Evolutionary conservation across 2,329 filamentous ascomycete species (phyloP), one percentile per base, ranked within the genome.

Genomic region (Parastagonospora nodorum): DNA sequence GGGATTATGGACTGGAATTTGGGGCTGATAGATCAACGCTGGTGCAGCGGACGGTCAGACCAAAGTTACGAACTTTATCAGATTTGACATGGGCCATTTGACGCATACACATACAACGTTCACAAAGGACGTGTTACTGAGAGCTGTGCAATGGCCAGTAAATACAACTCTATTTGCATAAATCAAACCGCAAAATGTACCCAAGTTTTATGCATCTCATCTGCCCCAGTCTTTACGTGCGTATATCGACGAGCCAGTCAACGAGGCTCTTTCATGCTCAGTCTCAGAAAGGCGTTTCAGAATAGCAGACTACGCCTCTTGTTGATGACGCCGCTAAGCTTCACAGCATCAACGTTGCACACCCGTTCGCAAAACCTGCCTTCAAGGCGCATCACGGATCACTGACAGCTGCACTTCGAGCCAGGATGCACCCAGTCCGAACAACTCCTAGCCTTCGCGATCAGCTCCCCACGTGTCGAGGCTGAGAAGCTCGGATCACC

Each of bases 291-390:
- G 19, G 19, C 45, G 50, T 49, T 51, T 47, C 47, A 53, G 36
- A 28, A 32, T 16, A 29, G 8, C 11, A 36, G 36, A 24, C 38
- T 39, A 50, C 33, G 43, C 50, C 39, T 51, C 48, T 24, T 24
- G 19, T 24, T 24, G 53, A 37, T 53, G 51, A 53, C 48, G 51
- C 56, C 56, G 56, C 28, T 27, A 44, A 24, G 15, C 35, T 15
- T 42, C 46, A 37, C 24, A 41, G 42, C 36, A 12, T 30, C 38
- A 40, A 30, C 27, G 40, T 39, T 44, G 35, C 16, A 43, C 31
- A 24, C 19, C 19, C 40, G 40, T 51, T 46, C 49, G 45, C 44
- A 35, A 48, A 15, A 48, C 49, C 45, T 48, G 36, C 49, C 24
- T 15, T 30, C 35, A 31, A 38, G 44, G 42, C 29, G 32, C 27